Evolutionary conservation across 805 yeast species (phyloP), one percentile per base, ranked within the genome.

Genomic region (Limtongia smithiae): DNA sequence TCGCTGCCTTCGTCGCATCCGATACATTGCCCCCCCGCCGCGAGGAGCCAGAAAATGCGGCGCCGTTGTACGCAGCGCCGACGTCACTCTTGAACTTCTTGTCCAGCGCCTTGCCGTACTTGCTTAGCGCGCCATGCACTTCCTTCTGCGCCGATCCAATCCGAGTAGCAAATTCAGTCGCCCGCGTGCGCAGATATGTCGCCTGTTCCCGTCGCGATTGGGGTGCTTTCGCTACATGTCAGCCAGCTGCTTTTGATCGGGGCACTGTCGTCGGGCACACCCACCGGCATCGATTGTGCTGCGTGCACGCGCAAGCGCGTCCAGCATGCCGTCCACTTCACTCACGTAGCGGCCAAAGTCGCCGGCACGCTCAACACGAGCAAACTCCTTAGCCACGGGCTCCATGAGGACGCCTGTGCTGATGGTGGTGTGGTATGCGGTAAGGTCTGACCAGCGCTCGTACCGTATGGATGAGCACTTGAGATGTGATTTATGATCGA

Each of bases 51-150:
- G 47, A 57, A 35, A 41, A 58, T 40, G 54, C 49, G 12, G 30
- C 48, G 12, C 42, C 50, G 34, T 52, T 51, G 47, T 33, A 46
- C 3, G 50, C 44, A 20, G 48, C 45, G 39, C 45, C 62, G 20
- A 46, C 33, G 38, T 50, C 59, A 7, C 28, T 39, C 21, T 56
- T 48, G 40, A 44, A 55, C 47, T 46, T 49, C 55, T 67, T 60
- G 38, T 69, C 73, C 38, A 69, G 40, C 2, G 65, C 58, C 42
- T 62, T 62, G 20, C 66, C 66, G 46, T 58, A 66, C 47, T 66
- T 63, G 27, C 62, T 50, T 11, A 65, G 43, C 15, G 61, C 45
- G 12, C 57, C 44, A 41, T 66, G 62, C 1, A 63, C 48, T 22
- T 57, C 60, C 43, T 66, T 65, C 48, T 67, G 65, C 7, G 51